A percentile compares a stretch with the other conserved stretches of the same genome.
phyloP scores from a whole-genome alignment of 1,284 basidiomycete species.

The Testicularia cyperi region DNA sequence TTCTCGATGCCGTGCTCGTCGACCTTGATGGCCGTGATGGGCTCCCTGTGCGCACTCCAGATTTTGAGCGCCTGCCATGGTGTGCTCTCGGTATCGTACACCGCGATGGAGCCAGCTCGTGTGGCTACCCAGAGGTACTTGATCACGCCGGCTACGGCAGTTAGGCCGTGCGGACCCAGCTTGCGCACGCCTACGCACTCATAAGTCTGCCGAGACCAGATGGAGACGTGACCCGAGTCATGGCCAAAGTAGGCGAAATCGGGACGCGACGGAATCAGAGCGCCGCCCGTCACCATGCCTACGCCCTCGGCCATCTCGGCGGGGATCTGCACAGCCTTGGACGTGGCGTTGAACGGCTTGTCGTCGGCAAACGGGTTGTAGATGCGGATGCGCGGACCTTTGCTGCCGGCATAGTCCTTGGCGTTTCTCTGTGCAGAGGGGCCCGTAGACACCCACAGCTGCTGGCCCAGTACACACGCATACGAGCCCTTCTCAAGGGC shows the following conservation, averaged over 20 bases:
- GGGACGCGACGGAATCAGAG: conserved; percentile 72
- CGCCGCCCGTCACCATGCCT: conserved; percentile 78
- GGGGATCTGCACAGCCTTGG: conserved; percentile 37
- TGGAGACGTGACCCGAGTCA: conserved; percentile 72
- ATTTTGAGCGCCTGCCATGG: conserved; percentile 80
- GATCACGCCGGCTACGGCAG: conserved; percentile 47
- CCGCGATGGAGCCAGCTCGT: conserved; percentile 78
- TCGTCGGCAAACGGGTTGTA: conserved; percentile 55
- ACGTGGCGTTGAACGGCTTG: conserved; percentile 54
- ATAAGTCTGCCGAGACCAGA: conserved; percentile 42
- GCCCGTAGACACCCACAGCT: conserved; percentile 50
- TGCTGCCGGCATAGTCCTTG: conserved; percentile 18
- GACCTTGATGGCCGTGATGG: conserved; percentile 74
- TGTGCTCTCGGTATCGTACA: conserved; percentile 69
- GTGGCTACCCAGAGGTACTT: conserved; percentile 76
- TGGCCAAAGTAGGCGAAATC: conserved; percentile 82
- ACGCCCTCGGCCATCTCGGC: conserved; percentile 67
- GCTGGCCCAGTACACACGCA: conserved; percentile 42
- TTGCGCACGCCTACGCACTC: conserved; percentile 37
- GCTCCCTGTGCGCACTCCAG: conserved; percentile 79
- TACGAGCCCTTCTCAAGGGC: conserved; percentile 46
- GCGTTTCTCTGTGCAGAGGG: conserved; percentile 12
- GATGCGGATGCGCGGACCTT: conserved; percentile 41
- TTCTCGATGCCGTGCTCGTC: conserved; percentile 47
- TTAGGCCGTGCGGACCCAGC: conserved; percentile 41